phyloP scores from a whole-genome alignment of 2,329 filamentous ascomycete genomes.

The Colletotrichum euphorbiae region DNA sequence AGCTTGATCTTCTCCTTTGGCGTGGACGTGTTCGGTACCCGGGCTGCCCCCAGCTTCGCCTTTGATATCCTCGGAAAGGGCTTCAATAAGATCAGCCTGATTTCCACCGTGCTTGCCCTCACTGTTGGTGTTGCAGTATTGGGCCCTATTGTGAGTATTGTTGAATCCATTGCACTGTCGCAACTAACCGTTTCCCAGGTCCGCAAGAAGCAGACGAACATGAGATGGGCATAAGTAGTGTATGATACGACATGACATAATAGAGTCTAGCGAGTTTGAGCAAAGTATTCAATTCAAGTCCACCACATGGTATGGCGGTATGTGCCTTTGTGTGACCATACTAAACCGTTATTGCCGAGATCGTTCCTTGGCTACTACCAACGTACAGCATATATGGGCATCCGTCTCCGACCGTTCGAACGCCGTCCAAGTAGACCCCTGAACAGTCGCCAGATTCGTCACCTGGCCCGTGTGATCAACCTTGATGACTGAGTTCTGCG shows the following conservation, averaged over 20 bases:
- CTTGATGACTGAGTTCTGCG: not conserved
- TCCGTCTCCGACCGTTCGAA: not conserved
- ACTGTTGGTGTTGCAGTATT: slow-evolving; percentile 80
- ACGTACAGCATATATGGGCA: not conserved
- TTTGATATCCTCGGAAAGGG: slow-evolving; percentile 95
- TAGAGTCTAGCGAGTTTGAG: slow-evolving; percentile 23
- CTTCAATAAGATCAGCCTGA: slow-evolving; percentile 89
- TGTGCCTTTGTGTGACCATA: not conserved
- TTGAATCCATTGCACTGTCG: slow-evolving; percentile 14
- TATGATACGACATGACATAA: slow-evolving; percentile 32
- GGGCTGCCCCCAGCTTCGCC: slow-evolving; percentile 85
- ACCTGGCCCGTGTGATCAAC: not conserved
- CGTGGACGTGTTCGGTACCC: slow-evolving; percentile 86
- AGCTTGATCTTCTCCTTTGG: slow-evolving; percentile 91
- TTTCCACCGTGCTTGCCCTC: slow-evolving; percentile 85
- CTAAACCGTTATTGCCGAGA: not conserved
- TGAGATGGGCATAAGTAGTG: slow-evolving; percentile 61
- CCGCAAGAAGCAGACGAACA: slow-evolving; percentile 76
- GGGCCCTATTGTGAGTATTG: slow-evolving; percentile 80
- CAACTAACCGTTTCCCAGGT: slow-evolving; percentile 57
- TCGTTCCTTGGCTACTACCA: not conserved
- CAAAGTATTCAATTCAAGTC: not conserved
- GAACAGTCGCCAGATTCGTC: slow-evolving; percentile 11
- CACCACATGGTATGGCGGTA: not conserved
- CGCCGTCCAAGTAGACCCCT: slow-evolving; percentile 7